Base-by-base conservation (phyloP, 257 asterid species). In the Datura wrightii region DNA sequence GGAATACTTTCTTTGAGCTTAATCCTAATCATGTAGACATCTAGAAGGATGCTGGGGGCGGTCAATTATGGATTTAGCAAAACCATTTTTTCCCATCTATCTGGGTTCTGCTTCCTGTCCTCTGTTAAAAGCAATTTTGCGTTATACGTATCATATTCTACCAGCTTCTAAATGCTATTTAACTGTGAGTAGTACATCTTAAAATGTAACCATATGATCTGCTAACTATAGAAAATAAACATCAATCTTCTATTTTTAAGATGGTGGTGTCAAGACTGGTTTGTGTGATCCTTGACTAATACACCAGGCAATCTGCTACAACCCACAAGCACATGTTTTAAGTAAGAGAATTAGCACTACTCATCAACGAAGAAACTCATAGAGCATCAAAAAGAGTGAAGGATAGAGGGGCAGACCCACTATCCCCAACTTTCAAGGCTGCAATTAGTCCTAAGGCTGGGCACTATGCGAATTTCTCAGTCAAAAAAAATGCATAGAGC, bases 341-440 rank as follows among this genome's bases (percentile, higher is more conserved):
- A 13, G 60, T 13, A 74, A 50, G 60, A 48, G 8, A 50, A 31
- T 50, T 31, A 8, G 24, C 59, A 50, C 13, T 31, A 48, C 6
- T 24, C 62, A 48, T 52, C 60, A 24, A 34, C 19, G 5, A 46
- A 19, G 80, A 46, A 72, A 72, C 2, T 0, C 59, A 44, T 44
- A 71, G n/a, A 46, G 41, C 44, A 50, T 70, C 54, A 37, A 67
- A 67, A 67, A 37, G 15, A 31, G 44, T 41, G 50, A 67, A 67
- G 13, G 50, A 50, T 67, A 39, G 76, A 67, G 52, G 78, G 31
- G 52, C 52, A 67, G 78, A 13, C 76, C 76, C 76, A 66, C 34
- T 14, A 37, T 37, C 24, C 24, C 24, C 48, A 37, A 37, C 76
- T 37, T 66, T 37, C 76, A 66, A 66, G 50, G 76, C 24, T 14